phyloP scores from a whole-genome alignment of 2,329 filamentous ascomycete genomes.

The Ascochyta fabae region DNA sequence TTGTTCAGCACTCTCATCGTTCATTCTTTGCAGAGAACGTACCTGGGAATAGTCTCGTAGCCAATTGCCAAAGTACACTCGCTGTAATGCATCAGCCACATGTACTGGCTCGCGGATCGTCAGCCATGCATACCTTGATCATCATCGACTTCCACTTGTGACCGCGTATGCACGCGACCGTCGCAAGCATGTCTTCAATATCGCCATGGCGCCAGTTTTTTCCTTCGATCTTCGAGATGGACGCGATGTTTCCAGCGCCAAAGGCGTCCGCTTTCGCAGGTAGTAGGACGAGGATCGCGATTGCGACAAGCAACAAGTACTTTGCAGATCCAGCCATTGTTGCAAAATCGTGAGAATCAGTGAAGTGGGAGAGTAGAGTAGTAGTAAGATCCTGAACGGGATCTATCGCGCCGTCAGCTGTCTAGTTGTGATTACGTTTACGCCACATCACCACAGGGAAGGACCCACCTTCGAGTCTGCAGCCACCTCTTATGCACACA shows the following conservation, averaged over 20 bases:
- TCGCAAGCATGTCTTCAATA: constrained; percentile 59
- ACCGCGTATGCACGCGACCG: constrained; percentile 54
- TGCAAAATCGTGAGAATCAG: constrained; percentile 1
- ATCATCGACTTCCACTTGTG: constrained; percentile 54
- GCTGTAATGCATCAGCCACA: constrained; percentile 34
- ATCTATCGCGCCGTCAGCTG: constrained; percentile 17
- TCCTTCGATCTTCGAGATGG: constrained; percentile 51
- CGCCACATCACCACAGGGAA: constrained; percentile 12
- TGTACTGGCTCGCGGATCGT: not conserved
- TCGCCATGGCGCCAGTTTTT: constrained; percentile 61
- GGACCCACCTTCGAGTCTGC: constrained; percentile 4
- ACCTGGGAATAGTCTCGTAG: constrained; percentile 62
- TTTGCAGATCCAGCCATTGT: constrained; percentile 45
- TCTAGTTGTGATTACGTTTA: constrained; percentile 16
- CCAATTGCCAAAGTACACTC: constrained; percentile 55
- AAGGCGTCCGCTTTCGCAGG: constrained; percentile 51
- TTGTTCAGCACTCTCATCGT: constrained; percentile 47
- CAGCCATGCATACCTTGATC: constrained; percentile 47
- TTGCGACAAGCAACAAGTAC: constrained; percentile 45
- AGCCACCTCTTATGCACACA: not conserved
- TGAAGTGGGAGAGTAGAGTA: constrained; percentile 14
- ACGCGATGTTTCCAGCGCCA: constrained; percentile 56
- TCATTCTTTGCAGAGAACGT: constrained; percentile 39
- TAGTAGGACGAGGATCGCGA: constrained; percentile 47
- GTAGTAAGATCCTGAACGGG: constrained; percentile 4